Base-by-base conservation (phyloP, 2,329 filamentous ascomycete species). In the Aspergillus uvarum region DNA sequence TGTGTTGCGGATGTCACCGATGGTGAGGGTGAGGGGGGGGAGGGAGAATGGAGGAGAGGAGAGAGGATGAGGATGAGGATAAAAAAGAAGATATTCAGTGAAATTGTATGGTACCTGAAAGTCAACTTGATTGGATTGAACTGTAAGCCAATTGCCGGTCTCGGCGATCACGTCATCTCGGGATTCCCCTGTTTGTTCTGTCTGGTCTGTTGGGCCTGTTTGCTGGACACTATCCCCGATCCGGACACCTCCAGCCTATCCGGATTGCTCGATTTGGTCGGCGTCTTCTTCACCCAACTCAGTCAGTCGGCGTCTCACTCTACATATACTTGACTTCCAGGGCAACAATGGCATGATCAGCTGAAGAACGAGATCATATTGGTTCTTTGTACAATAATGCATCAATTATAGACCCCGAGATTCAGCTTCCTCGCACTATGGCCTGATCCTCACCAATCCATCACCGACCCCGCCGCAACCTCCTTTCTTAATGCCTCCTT, bases 401-500 rank as follows among this genome's bases (percentile, higher is more conserved):
- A 35, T 12, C 8, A 12, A 16, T 5, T 35, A 35, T 12, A 35
- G 32, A 35, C 32, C 32, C 32, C 32, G 32, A 35, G 26, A 29
- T 29, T 29, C 26, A 29, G 26, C 32, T 10, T 5, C 32, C 2
- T 12, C 2, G 11, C 32, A 14, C 11, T 35, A 35, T 35, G 32
- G 32, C 32, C 11, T 35, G 10, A 47, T 31, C 11, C 21, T 47
- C 10, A 55, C 19, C 5, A 21, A 19, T 22, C n/a, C 10, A n/a
- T 55, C 53, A 32, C n/a, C n/a, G 3, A 56, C 51, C 21, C 65
- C 49, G 74, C 71, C 47, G 72, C 76, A 56, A 80, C 75, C 73
- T 87, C 84, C 70, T 83, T 83, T 66, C 73, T 79, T 74, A 87
- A 75, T 14, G 84, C 84, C 72, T 86, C 82, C 74, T 82, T 83